A percentile compares a stretch with the other conserved stretches of the same genome.
These are phyloP conservation scores for Pelargonium fulgidum DNA, from an alignment of 441 rosid species.

Conservation along the genomic window DNA sequence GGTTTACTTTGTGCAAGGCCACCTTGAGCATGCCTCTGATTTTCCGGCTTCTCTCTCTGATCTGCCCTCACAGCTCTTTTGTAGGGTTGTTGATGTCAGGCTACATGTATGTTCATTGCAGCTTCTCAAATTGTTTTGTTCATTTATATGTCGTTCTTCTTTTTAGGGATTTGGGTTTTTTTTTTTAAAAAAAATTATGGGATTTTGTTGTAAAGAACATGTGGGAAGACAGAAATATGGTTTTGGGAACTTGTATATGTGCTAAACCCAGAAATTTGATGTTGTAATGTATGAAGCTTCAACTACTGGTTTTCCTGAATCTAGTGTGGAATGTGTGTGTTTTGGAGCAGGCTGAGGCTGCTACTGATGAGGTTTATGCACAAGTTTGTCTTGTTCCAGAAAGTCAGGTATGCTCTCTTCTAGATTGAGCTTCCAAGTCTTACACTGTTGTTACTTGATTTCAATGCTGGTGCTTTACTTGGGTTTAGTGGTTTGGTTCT, in stretches of 20 bases:
- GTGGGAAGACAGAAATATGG: background rate
- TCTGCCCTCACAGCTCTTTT: conserved; percentile 57
- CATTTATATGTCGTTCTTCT: conserved; percentile 10
- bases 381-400: conserved; percentile 70
- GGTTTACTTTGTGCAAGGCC: conserved; percentile 81
- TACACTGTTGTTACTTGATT: too few species aligned
- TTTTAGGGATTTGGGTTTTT: background rate
- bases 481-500: too few species aligned
- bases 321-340: background rate
- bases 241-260: background rate
- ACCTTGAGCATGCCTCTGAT: conserved; percentile 55
- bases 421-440: background rate
- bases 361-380: conserved; percentile 88
- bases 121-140: conserved; percentile 13
- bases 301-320: background rate
- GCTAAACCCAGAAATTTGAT: background rate
- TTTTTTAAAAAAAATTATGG: too few species aligned
- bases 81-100: conserved; percentile 64
- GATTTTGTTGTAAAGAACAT: too few species aligned
- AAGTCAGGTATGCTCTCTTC: conserved; percentile 52
- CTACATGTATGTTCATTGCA: conserved; percentile 49
- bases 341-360: conserved; percentile 64
- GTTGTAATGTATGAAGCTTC: background rate
- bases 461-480: too few species aligned
- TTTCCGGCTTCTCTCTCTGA: conserved; percentile 48